Base-by-base conservation (phyloP, 169 alveolate species). In the Hammondia hammondi region DNA sequence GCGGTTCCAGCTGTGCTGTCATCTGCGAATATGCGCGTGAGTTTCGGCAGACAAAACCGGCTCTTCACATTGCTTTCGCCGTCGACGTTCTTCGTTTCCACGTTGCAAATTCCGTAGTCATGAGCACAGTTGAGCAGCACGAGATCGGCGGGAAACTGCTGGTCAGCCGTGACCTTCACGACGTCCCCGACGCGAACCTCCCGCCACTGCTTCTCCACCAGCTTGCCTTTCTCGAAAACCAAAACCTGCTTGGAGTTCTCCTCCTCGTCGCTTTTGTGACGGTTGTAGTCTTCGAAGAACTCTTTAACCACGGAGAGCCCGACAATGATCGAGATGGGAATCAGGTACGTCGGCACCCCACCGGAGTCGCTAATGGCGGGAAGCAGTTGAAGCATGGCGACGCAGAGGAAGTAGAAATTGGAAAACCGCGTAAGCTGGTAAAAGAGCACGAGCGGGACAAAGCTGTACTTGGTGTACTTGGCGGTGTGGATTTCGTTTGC, bases 131-230 rank as follows among this genome's bases (percentile, higher is more conserved):
- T 95, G 24, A 99, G 95, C 45, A 98, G 72, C 61, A 99, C 95
- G 88, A 98, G 91, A 96, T 99, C 99, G 0, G 99, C 98, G 17
- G 99, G 99, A 94, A 98, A 98, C 82, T 96, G 94, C 93, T 98
- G 98, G 93, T 85, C 92, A 46, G 72, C 85, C 73, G 96, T 89
- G 77, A 98, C 97, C 94, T 97, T 97, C 12, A 99, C 98, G 32
- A 98, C 96, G 94, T 98, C 99, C 21, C 99, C 99, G 90, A 97
- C 98, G 85, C 96, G 96, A 29, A 98, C 81, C 91, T 97, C 97
- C 39, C 98, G 97, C 98, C 99, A 98, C 92, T 92, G 95, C 73
- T 85, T 96, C 61, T 95, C 97, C 35, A 39, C 57, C 39, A 27
- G 29, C 29, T 29, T 43, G 57, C 84, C 81, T 7, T n/a, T n/a